phyloP scores from a whole-genome alignment of 2,329 filamentous ascomycete species.

The Stagonosporopsis chrysanthemi region DNA sequence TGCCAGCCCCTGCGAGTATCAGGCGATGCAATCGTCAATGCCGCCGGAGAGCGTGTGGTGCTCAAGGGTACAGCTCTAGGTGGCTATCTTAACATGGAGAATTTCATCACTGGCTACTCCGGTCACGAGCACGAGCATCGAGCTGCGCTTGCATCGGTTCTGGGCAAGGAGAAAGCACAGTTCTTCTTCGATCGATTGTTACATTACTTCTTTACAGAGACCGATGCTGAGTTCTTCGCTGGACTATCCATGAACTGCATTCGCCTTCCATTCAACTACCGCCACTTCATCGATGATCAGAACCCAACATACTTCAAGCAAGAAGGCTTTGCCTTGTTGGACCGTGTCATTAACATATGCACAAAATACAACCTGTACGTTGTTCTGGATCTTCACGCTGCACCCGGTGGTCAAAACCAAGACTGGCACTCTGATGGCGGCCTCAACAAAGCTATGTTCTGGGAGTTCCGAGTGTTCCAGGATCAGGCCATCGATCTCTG shows the following conservation, averaged over 20 bases:
- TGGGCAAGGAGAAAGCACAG: conserved; percentile 22
- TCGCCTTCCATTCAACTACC: conserved; percentile 16
- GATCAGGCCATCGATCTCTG: conserved; percentile 22
- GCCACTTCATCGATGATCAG: conserved; percentile 14
- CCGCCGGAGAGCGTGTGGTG: conserved; percentile 17
- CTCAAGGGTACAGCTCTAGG: conserved; percentile 27
- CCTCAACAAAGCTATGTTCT: conserved; percentile 24
- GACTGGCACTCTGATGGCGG: conserved; percentile 26
- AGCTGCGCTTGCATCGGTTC: conserved; percentile 12
- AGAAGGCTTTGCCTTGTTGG: conserved; percentile 8
- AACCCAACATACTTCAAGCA: conserved; percentile 12
- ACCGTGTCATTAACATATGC: conserved; percentile 9
- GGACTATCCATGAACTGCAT: conserved; percentile 19
- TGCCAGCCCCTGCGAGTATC: conserved; percentile 13
- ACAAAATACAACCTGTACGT: conserved; percentile 23
- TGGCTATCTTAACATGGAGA: conserved; percentile 29
- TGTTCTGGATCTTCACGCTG: conserved; percentile 25
- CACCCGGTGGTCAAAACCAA: conserved; percentile 28
- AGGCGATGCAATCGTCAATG: conserved; percentile 23
- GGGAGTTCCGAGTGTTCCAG: conserved; percentile 23
- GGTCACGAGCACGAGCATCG: conserved; percentile 27
- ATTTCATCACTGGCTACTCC: conserved; percentile 26
- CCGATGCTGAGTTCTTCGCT: conserved; percentile 24
- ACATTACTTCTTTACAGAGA: conserved; percentile 27
- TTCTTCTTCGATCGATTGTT: conserved; percentile 26